Evolutionary conservation across 495 filamentous ascomycete genomes (phyloP).

Genomic region (Trichoderma parareesei): DNA sequence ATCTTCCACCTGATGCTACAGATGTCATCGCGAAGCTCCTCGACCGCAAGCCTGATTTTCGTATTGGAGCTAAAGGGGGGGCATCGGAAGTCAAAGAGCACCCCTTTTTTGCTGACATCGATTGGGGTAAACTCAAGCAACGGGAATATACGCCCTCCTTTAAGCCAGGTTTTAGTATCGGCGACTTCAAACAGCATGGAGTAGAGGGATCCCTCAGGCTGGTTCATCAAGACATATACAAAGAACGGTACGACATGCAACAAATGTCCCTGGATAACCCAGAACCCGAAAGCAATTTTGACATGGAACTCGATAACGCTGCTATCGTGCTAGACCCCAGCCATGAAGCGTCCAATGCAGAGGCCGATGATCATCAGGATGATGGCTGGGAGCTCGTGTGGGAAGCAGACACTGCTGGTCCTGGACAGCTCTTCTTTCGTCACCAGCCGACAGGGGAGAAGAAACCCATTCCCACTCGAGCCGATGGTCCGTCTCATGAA

Average conservation of each 20-base stretch:
- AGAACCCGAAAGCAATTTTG: background rate
- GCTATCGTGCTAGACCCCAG: background rate
- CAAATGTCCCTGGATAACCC: background rate
- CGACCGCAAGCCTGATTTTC: slow-evolving; percentile 62
- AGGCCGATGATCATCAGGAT: background rate
- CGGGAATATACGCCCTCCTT: slow-evolving; percentile 81
- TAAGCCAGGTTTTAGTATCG: slow-evolving; percentile 42
- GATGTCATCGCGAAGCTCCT: slow-evolving; percentile 67
- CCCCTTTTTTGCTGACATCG: slow-evolving; percentile 78
- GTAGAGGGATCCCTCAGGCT: background rate
- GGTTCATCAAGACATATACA: background rate
- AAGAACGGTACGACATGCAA: background rate
- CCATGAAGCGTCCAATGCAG: background rate
- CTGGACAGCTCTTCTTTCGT: background rate
- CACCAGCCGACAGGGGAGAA: background rate
- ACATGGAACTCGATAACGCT: background rate
- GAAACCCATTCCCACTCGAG: background rate
- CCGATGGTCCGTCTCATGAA: background rate
- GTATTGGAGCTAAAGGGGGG: slow-evolving; percentile 64
- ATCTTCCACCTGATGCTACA: slow-evolving; percentile 68
- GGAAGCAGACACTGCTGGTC: background rate
- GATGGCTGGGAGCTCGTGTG: background rate
- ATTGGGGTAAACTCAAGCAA: slow-evolving; percentile 73
- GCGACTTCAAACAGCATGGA: background rate
- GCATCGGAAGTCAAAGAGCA: slow-evolving; percentile 83